A percentile compares a stretch with the other conserved stretches of the same genome.
Evolutionary conservation across 2,329 filamentous ascomycete species (phyloP).

Genomic region (Hymenoscyphus infarciens): DNA sequence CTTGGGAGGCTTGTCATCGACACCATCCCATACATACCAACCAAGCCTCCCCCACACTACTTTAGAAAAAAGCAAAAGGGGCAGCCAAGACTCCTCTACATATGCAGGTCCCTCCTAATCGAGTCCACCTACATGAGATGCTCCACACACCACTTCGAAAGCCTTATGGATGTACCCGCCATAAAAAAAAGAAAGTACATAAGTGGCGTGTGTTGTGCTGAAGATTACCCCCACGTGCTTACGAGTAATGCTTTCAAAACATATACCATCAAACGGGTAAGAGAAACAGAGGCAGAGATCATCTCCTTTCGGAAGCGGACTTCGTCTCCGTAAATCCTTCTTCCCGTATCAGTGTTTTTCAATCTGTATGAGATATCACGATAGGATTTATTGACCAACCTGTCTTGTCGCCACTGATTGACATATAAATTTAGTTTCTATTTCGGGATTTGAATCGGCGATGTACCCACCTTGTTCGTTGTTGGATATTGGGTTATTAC

Average conservation of each 20-base stretch:
- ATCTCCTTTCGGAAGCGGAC: too few relatives aligned
- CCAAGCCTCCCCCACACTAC: not conserved
- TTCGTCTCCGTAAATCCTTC: too few relatives aligned
- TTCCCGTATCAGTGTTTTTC: too few relatives aligned
- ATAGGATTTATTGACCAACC: not conserved
- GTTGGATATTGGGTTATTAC: too few relatives aligned
- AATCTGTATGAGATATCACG: too few relatives aligned
- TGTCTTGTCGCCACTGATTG: not conserved
- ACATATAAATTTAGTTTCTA: not conserved
- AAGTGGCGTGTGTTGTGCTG: not conserved
- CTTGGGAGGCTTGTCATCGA: not conserved
- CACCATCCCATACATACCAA: not conserved
- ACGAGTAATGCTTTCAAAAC: too few relatives aligned
- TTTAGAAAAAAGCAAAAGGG: not conserved
- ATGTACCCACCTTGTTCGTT: too few relatives aligned
- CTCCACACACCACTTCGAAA: not conserved
- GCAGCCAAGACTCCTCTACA: not conserved
- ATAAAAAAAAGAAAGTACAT: not conserved
- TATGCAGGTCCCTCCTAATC: conserved; percentile 1
- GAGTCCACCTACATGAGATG: not conserved
- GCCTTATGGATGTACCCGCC: not conserved
- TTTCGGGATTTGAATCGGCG: not conserved
- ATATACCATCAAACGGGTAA: too few relatives aligned
- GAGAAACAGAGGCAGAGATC: too few relatives aligned
- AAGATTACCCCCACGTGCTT: not conserved